Evolutionary conservation across 176 grass and related monocot genomes (phyloP).

Genomic region (Chrysopogon serrulatus): DNA sequence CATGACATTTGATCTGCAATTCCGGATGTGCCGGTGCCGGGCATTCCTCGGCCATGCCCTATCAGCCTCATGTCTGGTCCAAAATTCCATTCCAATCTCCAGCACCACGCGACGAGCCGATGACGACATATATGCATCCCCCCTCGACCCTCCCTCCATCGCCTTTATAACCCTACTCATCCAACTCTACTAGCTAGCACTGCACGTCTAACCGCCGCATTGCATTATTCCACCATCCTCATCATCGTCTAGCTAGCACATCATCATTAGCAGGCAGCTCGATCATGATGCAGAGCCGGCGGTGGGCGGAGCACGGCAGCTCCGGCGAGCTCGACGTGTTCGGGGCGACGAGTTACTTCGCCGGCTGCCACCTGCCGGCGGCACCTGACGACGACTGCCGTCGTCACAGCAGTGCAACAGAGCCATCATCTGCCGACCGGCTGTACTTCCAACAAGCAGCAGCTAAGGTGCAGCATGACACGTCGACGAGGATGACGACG

Average conservation of each 20-base stretch:
- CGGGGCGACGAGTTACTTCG: slow-evolving; percentile 43
- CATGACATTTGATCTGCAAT: slow-evolving; percentile 21
- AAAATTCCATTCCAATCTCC: neutral
- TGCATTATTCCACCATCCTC: no score
- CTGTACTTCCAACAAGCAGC: no score
- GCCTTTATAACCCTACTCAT: neutral
- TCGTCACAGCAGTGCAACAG: no score
- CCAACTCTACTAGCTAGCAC: no score
- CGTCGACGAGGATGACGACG: no score
- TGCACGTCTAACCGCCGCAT: no score
- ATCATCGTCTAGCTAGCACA: no score
- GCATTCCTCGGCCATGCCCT: neutral
- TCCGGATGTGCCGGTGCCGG: neutral
- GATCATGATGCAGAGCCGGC: neutral
- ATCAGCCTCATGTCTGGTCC: neutral
- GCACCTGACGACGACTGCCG: neutral
- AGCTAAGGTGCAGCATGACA: no score
- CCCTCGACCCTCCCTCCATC: neutral
- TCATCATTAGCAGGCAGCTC: no score
- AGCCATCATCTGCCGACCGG: no score
- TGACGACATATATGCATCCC: neutral
- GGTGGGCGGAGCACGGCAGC: neutral
- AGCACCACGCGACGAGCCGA: no score
- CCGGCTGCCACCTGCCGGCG: neutral
- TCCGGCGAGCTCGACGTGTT: slow-evolving; percentile 57